Percentiles rank a stretch among this genome's conserved stretches.
Evolutionary conservation across 805 yeast species (phyloP).

Genomic region (Wickerhamiella parazyma): DNA sequence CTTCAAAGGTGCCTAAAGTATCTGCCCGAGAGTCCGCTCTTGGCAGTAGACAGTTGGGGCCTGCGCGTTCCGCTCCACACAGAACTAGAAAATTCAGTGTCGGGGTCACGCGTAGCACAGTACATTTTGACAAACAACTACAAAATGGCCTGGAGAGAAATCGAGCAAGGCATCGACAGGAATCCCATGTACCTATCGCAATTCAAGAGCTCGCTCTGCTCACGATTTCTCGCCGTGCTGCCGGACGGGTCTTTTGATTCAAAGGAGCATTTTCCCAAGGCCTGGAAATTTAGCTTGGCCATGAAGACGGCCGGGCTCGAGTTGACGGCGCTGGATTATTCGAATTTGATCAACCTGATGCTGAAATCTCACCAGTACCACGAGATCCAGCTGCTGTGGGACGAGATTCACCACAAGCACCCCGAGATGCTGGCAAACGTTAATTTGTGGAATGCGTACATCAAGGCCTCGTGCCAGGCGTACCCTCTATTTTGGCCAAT

Average conservation of each 20-base stretch:
- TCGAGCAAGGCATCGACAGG: conserved; percentile 9
- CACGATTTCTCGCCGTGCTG: conserved; percentile 9
- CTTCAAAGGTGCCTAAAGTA: not conserved
- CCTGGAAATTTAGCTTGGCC: conserved; percentile 14
- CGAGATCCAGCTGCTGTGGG: conserved; percentile 21
- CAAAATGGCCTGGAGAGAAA: conserved; percentile 13
- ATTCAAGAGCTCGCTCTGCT: conserved; percentile 7
- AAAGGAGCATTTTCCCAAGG: conserved; percentile 17
- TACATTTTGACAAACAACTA: conserved; percentile 3
- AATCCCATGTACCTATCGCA: conserved; percentile 8
- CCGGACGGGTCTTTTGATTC: conserved; percentile 17
- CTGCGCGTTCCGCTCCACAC: not conserved
- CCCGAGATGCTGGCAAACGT: conserved; percentile 16
- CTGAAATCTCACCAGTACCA: conserved; percentile 17
- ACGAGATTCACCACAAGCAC: conserved; percentile 13
- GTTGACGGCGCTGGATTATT: conserved; percentile 19
- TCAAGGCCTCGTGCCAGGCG: conserved; percentile 23
- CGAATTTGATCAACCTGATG: conserved; percentile 20
- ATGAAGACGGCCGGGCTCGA: conserved; percentile 14
- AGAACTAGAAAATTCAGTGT: not conserved
- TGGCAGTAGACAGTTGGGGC: conserved; percentile 1
- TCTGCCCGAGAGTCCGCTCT: not conserved
- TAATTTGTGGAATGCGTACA: conserved; percentile 26
- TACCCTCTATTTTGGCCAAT: conserved; percentile 21
- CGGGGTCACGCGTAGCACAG: conserved; percentile 1